phyloP scores from a whole-genome alignment of 805 yeast species.

The Candida fluviatilis region DNA sequence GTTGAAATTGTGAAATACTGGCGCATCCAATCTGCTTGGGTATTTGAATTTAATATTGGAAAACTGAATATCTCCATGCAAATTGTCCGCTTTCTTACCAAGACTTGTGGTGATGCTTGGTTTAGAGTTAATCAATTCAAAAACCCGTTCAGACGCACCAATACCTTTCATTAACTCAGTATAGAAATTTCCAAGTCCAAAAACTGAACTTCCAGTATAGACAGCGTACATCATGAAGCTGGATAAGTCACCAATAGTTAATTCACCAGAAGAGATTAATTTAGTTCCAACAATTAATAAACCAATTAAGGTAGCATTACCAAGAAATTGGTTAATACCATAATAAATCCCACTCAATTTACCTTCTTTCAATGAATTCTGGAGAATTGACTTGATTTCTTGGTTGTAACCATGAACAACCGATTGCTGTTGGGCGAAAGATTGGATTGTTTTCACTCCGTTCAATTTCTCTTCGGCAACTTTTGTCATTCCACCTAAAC shows the following conservation, averaged over 20 bases:
- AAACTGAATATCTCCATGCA: conserved; percentile 59
- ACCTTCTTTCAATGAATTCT: conserved; percentile 78
- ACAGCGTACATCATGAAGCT: conserved; percentile 95
- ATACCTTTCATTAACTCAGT: conserved; percentile 96
- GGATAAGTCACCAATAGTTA: conserved; percentile 84
- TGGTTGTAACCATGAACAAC: conserved; percentile 74
- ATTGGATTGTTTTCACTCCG: conserved; percentile 82
- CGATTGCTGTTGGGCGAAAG: conserved; percentile 78
- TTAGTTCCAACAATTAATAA: conserved; percentile 75
- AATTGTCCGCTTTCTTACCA: conserved; percentile 47
- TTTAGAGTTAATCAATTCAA: conserved; percentile 76
- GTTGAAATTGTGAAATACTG: conserved; percentile 58
- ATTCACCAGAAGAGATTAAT: conserved; percentile 70
- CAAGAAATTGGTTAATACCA: conserved; percentile 79
- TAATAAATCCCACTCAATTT: conserved; percentile 69
- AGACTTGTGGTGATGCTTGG: conserved; percentile 65
- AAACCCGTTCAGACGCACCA: conserved; percentile 90
- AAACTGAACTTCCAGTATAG: conserved; percentile 88
- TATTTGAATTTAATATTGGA: conserved; percentile 64
- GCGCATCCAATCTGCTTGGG: conserved; percentile 76
- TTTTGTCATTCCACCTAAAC: conserved; percentile 80
- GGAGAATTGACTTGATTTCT: conserved; percentile 61
- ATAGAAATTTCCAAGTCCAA: conserved; percentile 86
- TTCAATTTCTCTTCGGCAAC: conserved; percentile 89
- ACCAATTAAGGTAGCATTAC: conserved; percentile 76